Base-by-base conservation (phyloP, 257 asterid genomes). In the Nicotiana obtusifolia region DNA sequence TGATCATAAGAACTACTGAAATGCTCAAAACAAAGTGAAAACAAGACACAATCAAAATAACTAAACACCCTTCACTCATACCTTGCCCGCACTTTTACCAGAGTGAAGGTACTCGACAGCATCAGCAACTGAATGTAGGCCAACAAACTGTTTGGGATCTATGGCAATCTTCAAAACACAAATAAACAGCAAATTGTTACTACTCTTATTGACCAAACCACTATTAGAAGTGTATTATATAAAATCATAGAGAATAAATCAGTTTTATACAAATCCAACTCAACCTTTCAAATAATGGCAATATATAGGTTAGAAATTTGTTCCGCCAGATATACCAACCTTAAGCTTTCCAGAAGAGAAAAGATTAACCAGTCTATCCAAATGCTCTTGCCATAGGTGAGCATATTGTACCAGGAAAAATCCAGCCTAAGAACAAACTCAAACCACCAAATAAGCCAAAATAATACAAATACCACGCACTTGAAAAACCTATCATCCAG, bases 21-120 rank as follows among this genome's bases (percentile, higher is more conserved):
- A 61, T 1, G 7, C 56, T 35, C 47, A 33, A 37, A 35, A 19
- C 41, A 19, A 17, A 49, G 20, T 4, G 17, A 16, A 28, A 77
- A 19, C 35, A 57, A 35, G 22, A 37, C 47, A 20, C 19, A 53
- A 20, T 4, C 47, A 5, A 65, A 53, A 64, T 6, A 7, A 83
- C 49, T 10, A 6, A 11, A 62, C 26, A 13, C 19, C 20, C 54
- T 20, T 19, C 35, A 37, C 62, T 49, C 83, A 9, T 91, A 95
- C 99, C 98, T 95, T 95, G 89, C 99, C 99, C 14, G 92, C 87
- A 87, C 99, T 95, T 86, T 86, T 87, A 64, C 99, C 97, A 49
- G 99, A 94, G 84, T 94, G 98, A 78, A 95, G 98, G 90, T 95
- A 83, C 56, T 94, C 92, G 5, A 95, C 97, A 69, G 98, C 99